Evolutionary conservation across 345 rosid species (phyloP).

Genomic region (Rhizophora apiculata): DNA sequence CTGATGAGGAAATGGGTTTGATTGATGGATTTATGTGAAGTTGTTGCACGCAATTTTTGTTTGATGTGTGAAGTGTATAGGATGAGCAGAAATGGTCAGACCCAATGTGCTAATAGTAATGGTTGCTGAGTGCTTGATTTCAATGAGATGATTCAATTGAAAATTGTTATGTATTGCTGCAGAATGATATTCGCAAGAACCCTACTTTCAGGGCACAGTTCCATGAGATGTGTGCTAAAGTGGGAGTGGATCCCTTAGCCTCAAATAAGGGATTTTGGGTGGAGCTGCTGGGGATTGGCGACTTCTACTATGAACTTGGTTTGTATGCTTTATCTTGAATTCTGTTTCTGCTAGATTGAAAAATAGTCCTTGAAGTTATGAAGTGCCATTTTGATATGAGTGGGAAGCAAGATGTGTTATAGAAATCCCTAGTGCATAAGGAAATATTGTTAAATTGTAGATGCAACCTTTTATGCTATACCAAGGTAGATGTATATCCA

Average conservation of each 20-base stretch:
- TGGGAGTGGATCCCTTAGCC: slow-evolving; percentile 94
- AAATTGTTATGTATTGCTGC: slow-evolving; percentile 21
- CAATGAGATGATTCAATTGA: slow-evolving; percentile 1
- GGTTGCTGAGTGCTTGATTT: neutral
- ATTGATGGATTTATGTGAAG: neutral
- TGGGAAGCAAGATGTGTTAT: neutral
- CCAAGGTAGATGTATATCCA: too few relatives aligned
- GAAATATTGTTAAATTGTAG: too few relatives aligned
- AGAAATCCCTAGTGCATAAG: too few relatives aligned
- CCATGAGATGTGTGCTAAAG: slow-evolving; percentile 87
- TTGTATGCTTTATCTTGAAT: slow-evolving; percentile 11
- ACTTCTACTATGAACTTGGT: slow-evolving; percentile 96
- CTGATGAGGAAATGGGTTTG: neutral
- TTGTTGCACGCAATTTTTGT: neutral
- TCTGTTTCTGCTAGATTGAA: neutral
- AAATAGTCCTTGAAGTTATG: neutral
- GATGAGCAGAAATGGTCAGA: neutral
- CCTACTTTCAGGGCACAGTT: slow-evolving; percentile 78
- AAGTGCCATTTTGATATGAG: neutral
- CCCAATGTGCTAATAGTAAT: neutral
- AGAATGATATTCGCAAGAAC: slow-evolving; percentile 83
- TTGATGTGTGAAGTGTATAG: neutral
- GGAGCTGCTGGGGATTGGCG: slow-evolving; percentile 94
- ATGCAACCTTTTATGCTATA: too few relatives aligned
- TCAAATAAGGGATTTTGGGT: slow-evolving; percentile 96